Base-by-base conservation (phyloP, 208 protist genomes). In the Crithidia sp. region DNA sequence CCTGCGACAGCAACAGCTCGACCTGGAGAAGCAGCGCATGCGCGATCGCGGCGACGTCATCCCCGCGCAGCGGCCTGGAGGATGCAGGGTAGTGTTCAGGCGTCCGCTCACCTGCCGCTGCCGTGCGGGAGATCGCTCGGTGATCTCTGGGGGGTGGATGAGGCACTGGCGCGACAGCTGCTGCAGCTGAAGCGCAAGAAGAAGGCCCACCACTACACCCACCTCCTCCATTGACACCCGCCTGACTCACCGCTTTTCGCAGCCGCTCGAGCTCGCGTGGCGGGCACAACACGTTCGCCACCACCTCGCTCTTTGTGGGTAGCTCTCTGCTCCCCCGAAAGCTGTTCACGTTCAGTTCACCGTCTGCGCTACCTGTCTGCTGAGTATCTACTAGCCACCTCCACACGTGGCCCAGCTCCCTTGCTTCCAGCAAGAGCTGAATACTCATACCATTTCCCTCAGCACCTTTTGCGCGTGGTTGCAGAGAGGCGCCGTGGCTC, bases 401-500 rank as follows among this genome's bases (percentile, higher is more conserved):
- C 74, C 74, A 79, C 43, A 83, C 43, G 14, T 37, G 41, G 2
- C 39, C 43, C 28, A 90, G 52, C 10, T 67, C 9, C 2, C 84
- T 65, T 41, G 50, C 52, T 13, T 52, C 39, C 4, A 94, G 65
- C 2, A 92, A 53, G 3, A 71, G 67, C 54, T 83, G 59, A 44
- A 89, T 75, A 10, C 60, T 65, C n/a, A 47, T 39, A 4, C 10
- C 10, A 16, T 19, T 12, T 37, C 50, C 19, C 36, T 40, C 28
- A 37, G 28, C 28, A 28, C 28, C 28, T 1, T n/a, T 19, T 2
- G 0, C 47, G 8, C 50, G 39, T 3, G 2, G 70, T 8, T 37
- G 52, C 3, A 84, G 60, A n/a, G 81, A 68, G 2, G 91, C 91
- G 16, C 89, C 89, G 45, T 74, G 65, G 43, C 73, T 63, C n/a